Evolutionary conservation across 2,329 filamentous ascomycete species (phyloP), one percentile per base, ranked within the genome.

Genomic region (Aureobasidium uvarum): DNA sequence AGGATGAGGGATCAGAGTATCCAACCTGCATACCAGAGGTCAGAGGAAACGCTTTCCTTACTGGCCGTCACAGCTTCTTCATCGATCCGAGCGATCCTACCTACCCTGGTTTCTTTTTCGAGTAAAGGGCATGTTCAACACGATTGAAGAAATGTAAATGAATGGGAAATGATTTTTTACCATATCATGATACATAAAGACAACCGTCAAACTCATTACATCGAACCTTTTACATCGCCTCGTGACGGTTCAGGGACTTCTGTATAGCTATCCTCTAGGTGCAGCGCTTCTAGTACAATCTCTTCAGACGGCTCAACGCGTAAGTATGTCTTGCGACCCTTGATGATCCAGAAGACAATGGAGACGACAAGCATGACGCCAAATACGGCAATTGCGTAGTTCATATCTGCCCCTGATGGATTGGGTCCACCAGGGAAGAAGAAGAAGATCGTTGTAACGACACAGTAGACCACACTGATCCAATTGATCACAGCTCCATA

Each of bases 361-460:
- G 81, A 76, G 8, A 84, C 75, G 2, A 83, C 74, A 60, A 85
- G 68, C 82, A 85, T 83, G 25, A 84, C 77, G 1, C 81, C 83
- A 68, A 85, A 85, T 0, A 85, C 83, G 0, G 80, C 83, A 68
- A 85, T 84, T 6, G 83, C 83, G 69, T 81, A 85, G 71, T 85
- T 85, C 83, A 85, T 85, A 66, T 85, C 81, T n/a, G 74, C 73
- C 0, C 75, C 71, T 0, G 77, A 67, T 0, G 83, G 83, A 66
- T 78, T 78, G 0, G 83, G 83, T 0, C 65, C 66, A 0, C 73
- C 72, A 0, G 83, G 83, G 69, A 85, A 85, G 70, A 85, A 81
- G 77, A 84, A 85, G 72, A 85, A 84, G 31, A 85, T 76, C 0
- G 81, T 82, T 1, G 82, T 84, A 62, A 84, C 71, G 59, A 72